Percentiles rank a stretch among this genome's conserved stretches.
Evolutionary conservation across 2,329 filamentous ascomycete species (phyloP).

Genomic region (Corinectria fuckeliana): DNA sequence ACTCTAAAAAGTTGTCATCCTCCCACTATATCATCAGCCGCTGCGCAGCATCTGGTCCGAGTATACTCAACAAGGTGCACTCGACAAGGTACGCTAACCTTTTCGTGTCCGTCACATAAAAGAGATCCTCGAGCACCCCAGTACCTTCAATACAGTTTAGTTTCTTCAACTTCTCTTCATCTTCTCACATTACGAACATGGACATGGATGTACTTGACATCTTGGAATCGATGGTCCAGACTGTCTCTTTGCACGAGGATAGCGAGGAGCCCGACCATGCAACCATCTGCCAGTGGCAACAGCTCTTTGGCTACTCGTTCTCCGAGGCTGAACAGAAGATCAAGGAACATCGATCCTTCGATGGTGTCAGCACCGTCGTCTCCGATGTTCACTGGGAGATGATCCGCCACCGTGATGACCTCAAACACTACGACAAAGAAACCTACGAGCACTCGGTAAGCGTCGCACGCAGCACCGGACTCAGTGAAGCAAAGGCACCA

Average conservation of each 20-base stretch:
- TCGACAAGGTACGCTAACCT: too few relatives aligned
- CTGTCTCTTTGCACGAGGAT: not conserved
- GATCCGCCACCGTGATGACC: not conserved
- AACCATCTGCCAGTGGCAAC: not conserved
- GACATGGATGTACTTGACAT: not conserved
- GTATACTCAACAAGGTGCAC: too few relatives aligned
- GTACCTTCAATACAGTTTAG: not conserved
- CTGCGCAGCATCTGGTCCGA: too few relatives aligned
- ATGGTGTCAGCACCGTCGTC: not conserved
- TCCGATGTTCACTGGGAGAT: slow-evolving; percentile 1
- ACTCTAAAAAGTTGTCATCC: too few relatives aligned
- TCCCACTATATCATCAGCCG: too few relatives aligned
- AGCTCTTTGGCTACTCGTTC: not conserved
- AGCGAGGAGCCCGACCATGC: not conserved
- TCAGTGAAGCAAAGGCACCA: not conserved
- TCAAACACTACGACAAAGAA: slow-evolving; percentile 1
- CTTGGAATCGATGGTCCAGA: not conserved
- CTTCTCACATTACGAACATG: too few relatives aligned
- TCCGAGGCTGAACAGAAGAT: not conserved
- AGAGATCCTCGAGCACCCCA: too few relatives aligned
- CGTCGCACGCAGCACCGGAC: not conserved
- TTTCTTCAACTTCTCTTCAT: not conserved
- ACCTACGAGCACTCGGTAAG: slow-evolving; percentile 3
- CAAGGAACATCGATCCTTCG: not conserved
- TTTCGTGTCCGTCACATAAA: too few relatives aligned